A percentile compares a stretch with the other conserved stretches of the same genome.
Evolutionary conservation across 495 filamentous ascomycete genomes (phyloP).

Genomic region (Endocarpon pusillum): DNA sequence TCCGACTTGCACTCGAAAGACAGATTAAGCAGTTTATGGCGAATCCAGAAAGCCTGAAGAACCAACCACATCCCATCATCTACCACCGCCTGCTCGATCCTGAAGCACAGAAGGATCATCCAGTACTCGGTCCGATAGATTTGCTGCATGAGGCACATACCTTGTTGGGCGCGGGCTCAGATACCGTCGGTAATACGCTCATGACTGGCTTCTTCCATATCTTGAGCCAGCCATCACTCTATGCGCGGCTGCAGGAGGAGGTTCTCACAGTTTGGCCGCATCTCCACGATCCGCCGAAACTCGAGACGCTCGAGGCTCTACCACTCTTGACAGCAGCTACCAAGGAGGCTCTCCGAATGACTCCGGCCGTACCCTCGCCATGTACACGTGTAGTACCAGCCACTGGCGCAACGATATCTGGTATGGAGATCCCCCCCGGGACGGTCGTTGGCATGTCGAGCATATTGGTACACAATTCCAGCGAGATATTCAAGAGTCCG

Average conservation of each 20-base stretch:
- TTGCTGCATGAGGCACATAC: conserved; percentile 20
- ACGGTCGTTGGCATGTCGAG: background rate
- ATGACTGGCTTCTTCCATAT: conserved; percentile 18
- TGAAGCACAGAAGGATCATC: conserved; percentile 8
- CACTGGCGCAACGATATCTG: conserved; percentile 19
- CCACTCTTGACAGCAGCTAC: conserved; percentile 31
- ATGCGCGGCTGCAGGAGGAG: conserved; percentile 15
- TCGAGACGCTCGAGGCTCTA: conserved; percentile 16
- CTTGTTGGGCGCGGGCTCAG: conserved; percentile 23
- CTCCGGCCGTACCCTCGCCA: conserved; percentile 10
- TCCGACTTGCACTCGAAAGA: conserved; percentile 10
- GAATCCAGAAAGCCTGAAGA: conserved; percentile 11
- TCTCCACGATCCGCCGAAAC: background rate
- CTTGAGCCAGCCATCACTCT: conserved; percentile 10
- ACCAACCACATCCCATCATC: conserved; percentile 16
- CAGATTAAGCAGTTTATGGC: conserved; percentile 12
- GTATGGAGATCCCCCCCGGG: conserved; percentile 8
- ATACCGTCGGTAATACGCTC: conserved; percentile 22
- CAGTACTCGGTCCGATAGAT: conserved; percentile 6
- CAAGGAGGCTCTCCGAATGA: conserved; percentile 31
- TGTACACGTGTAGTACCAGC: conserved; percentile 15
- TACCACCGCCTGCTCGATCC: conserved; percentile 20
- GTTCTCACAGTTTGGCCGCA: conserved; percentile 5
- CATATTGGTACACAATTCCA: background rate
- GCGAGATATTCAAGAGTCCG: background rate